These are phyloP conservation scores for Heritiera littoralis DNA, from an alignment of 345 rosid genomes.

Conservation along the genomic window DNA sequence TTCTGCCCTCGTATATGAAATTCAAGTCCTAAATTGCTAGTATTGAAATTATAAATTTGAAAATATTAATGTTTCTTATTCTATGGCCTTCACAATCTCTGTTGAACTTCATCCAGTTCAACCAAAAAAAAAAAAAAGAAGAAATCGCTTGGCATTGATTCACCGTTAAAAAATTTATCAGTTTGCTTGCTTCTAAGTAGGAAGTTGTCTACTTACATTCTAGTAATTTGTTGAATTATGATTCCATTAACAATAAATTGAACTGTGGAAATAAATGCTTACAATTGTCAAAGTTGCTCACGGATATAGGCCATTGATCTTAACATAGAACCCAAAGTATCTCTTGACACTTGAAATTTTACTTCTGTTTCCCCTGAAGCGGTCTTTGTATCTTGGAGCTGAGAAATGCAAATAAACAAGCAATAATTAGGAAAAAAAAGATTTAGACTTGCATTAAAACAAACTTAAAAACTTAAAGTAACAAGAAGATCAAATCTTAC, in stretches of 20 bases:
- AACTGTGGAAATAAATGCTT: conserved; percentile 23
- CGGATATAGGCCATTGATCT: conserved; percentile 61
- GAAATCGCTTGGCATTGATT: background rate
- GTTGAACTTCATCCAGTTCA: background rate
- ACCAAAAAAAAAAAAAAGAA: background rate
- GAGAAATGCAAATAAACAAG: conserved; percentile 19
- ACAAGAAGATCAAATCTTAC: background rate
- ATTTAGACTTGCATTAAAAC: no score
- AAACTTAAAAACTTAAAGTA: background rate
- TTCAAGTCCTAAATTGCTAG: no score
- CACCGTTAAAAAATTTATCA: background rate
- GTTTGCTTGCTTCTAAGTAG: background rate
- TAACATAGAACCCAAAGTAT: conserved; percentile 61
- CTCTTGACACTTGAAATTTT: conserved; percentile 67
- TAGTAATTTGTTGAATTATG: conserved; percentile 8
- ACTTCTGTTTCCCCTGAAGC: conserved; percentile 61
- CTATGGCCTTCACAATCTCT: no score
- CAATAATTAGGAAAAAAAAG: background rate
- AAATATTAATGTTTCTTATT: no score
- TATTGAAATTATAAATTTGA: no score
- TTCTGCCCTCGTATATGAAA: no score
- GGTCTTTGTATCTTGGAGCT: conserved; percentile 60
- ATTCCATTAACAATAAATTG: background rate
- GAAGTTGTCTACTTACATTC: conserved; percentile 5
- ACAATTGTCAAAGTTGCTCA: conserved; percentile 55